phyloP scores from a whole-genome alignment of 768 basidiomycete species.

The Boletellus emodensis region DNA sequence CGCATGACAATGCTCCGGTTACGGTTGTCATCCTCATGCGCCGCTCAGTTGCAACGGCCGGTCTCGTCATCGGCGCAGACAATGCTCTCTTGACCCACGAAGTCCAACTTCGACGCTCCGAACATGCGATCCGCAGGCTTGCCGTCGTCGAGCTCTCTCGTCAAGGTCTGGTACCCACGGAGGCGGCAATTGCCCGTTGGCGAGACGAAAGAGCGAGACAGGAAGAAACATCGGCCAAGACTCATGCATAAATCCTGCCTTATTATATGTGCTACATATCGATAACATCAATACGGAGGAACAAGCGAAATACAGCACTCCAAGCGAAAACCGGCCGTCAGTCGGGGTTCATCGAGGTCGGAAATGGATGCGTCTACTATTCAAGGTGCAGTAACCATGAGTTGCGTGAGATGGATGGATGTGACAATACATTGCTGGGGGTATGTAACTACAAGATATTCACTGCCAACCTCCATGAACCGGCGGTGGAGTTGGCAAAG shows the following conservation, averaged over 20 bases:
- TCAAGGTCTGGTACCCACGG: slow-evolving; percentile 73
- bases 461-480: slow-evolving; percentile 27
- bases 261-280: slow-evolving; percentile 14
- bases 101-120: slow-evolving; percentile 56
- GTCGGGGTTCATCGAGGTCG: background rate
- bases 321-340: slow-evolving; percentile 5
- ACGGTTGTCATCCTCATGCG: background rate
- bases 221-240: slow-evolving; percentile 7
- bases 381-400: slow-evolving; percentile 9
- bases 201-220: slow-evolving; percentile 41
- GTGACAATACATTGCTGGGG: slow-evolving; percentile 15
- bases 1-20: background rate
- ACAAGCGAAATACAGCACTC: slow-evolving; percentile 19
- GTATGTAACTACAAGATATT: slow-evolving; percentile 14
- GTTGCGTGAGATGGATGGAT: slow-evolving; percentile 7
- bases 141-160: slow-evolving; percentile 73
- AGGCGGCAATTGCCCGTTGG: slow-evolving; percentile 83
- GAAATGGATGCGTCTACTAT: slow-evolving; percentile 6
- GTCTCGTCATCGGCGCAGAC: slow-evolving; percentile 74
- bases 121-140: slow-evolving; percentile 65
- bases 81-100: slow-evolving; percentile 71
- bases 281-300: slow-evolving; percentile 2
- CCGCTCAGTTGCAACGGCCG: slow-evolving; percentile 53
- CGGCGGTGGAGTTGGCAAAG: slow-evolving; percentile 24
- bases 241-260: slow-evolving; percentile 1